Evolutionary conservation across 192 early-diverging fungal genomes (phyloP).

Genomic region (Backusella westeae): DNA sequence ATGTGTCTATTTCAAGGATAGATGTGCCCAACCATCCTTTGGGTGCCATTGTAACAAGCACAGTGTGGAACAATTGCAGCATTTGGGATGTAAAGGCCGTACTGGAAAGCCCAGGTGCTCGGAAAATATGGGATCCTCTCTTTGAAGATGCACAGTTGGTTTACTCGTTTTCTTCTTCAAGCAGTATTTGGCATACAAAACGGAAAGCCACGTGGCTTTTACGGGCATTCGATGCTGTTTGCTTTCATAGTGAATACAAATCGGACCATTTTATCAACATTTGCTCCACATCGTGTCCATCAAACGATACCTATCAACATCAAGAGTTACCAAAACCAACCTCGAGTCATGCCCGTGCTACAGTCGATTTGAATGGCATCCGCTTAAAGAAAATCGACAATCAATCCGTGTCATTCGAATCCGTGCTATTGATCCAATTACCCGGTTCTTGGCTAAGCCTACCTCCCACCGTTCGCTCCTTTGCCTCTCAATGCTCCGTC

Average conservation of each 20-base stretch:
- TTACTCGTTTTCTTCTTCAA: neutral
- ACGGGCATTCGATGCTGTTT: slow-evolving; percentile 16
- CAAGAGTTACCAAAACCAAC: slow-evolving; percentile 19
- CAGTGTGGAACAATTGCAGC: slow-evolving; percentile 39
- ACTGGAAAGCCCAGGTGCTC: slow-evolving; percentile 37
- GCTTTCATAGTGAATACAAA: slow-evolving; percentile 15
- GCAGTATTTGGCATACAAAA: slow-evolving; percentile 33
- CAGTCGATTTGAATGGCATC: slow-evolving; percentile 17
- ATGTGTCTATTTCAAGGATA: slow-evolving; percentile 29
- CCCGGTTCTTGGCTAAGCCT: slow-evolving; percentile 1
- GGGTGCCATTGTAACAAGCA: slow-evolving; percentile 37
- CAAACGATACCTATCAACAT: slow-evolving; percentile 17
- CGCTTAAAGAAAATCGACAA: slow-evolving; percentile 10
- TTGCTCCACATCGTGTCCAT: slow-evolving; percentile 19
- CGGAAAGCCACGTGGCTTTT: slow-evolving; percentile 43
- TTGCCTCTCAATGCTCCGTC: neutral
- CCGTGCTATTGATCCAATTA: slow-evolving; percentile 35
- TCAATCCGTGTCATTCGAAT: slow-evolving; percentile 23
- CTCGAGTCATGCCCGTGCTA: slow-evolving; percentile 11
- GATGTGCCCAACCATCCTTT: slow-evolving; percentile 37
- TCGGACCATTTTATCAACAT: slow-evolving; percentile 12
- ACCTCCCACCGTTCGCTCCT: neutral
- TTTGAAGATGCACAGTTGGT: neutral
- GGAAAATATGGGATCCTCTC: slow-evolving; percentile 32
- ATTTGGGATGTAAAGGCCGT: slow-evolving; percentile 52